Evolutionary conservation across 78 protist species (phyloP), one percentile per base, ranked within the genome.

Genomic region (Cavenderia fasciculata): DNA sequence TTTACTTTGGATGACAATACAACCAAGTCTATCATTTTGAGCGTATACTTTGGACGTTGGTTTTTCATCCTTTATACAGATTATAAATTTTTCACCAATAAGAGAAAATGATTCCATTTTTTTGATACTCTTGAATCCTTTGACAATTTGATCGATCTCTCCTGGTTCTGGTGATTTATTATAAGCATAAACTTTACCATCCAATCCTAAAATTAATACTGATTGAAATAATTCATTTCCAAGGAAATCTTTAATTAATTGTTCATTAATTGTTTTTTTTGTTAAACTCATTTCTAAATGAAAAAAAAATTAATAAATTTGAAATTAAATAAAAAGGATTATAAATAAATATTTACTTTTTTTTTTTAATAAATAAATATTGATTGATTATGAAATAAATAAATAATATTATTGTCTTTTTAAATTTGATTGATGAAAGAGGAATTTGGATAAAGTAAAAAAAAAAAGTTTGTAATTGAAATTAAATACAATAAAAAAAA

Each of bases 201-300:
- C 78, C 51, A 56, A 21, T 4, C 72, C 56, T 18, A 82, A n/a
- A 18, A 82, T 51, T 16, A 82, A 12, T 5, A 46, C 27, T 19
- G 59, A 23, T n/a, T 33, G 46, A 68, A 82, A 82, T 56, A 82
- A 82, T 41, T 68, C 68, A 69, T 68, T 82, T 56, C 65, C 78
- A n/a, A 82, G 25, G 40, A 68, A 82, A 41, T 82, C 90, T 57
- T 71, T 82, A 57, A 66, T 66, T 4, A 82, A 46, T 77, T 77
- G 65, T 47, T 65, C 76, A 68, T 82, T 82, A 63, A 4, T 63
- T 47, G 38, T 63, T 63, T 8, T 63, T 7, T 38, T 12, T 63
- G 6, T 40, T 63, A 21, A 63, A 40, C 19, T 38, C 18, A 63
- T 63, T 38, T 21, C 33, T 63, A 40, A 21, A 61, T 61, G n/a